Evolutionary conservation across 257 asterid species (phyloP).

Genomic region (Perilla frutescens): DNA sequence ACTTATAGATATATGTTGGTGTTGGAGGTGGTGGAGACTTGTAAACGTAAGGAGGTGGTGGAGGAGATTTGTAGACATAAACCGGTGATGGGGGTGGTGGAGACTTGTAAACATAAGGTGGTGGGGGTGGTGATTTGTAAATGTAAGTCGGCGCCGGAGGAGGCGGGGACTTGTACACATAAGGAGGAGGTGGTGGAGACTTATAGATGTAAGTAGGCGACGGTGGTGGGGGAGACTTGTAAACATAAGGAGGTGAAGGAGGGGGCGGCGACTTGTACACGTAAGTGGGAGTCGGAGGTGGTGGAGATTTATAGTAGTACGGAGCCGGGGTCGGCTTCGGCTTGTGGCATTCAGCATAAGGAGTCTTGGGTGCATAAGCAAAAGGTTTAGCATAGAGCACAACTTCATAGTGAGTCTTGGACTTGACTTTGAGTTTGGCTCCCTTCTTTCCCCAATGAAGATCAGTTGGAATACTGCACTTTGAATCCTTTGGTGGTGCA

Average conservation of each 20-base stretch:
- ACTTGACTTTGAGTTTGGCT: slow-evolving; percentile 60
- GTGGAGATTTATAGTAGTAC: slow-evolving; percentile 62
- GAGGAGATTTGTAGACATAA: slow-evolving; percentile 30
- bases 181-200: slow-evolving; percentile 38
- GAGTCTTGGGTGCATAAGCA: slow-evolving; percentile 75
- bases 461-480: slow-evolving; percentile 60
- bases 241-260: neutral
- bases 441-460: slow-evolving; percentile 67
- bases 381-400: slow-evolving; percentile 70
- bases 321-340: slow-evolving; percentile 59
- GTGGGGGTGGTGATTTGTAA: slow-evolving; percentile 51
- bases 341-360: slow-evolving; percentile 54
- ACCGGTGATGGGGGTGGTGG: slow-evolving; percentile 37
- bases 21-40: slow-evolving; percentile 40
- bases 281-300: slow-evolving; percentile 47
- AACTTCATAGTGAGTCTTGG: slow-evolving; percentile 62
- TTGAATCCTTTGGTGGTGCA: slow-evolving; percentile 65
- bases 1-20: neutral
- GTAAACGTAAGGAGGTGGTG: slow-evolving; percentile 16
- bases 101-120: slow-evolving; percentile 29
- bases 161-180: slow-evolving; percentile 34
- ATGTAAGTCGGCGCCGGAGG: slow-evolving; percentile 37
- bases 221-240: slow-evolving; percentile 50
- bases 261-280: slow-evolving; percentile 47
- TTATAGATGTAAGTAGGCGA: slow-evolving; percentile 26